phyloP scores from a whole-genome alignment of 2,329 filamentous ascomycete genomes.

The Monosporascus sp. region DNA sequence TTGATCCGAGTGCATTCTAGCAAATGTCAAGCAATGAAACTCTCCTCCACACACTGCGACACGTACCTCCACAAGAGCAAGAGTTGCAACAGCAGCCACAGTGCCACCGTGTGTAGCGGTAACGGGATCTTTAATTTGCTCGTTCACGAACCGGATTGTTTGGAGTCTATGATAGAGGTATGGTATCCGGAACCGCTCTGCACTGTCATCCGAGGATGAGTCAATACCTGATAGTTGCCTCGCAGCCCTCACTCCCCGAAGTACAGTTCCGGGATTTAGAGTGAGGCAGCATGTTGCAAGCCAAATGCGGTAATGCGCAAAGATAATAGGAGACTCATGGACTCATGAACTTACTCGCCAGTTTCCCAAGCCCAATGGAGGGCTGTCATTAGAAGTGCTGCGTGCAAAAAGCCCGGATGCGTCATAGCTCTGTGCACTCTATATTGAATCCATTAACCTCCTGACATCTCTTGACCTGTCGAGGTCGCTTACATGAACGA shows the following conservation, averaged over 20 bases:
- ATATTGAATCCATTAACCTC: constrained; percentile 5
- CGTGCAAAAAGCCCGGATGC: constrained; percentile 41
- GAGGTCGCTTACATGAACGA: constrained; percentile 27
- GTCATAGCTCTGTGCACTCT: constrained; percentile 39
- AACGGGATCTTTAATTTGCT: constrained; percentile 34
- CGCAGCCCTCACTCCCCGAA: neutral
- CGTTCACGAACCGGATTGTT: constrained; percentile 40
- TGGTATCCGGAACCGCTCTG: constrained; percentile 38
- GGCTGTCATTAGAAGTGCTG: constrained; percentile 38
- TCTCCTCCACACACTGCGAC: constrained; percentile 2
- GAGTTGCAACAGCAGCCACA: constrained; percentile 38
- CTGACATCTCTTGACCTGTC: neutral
- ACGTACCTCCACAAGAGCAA: constrained; percentile 39
- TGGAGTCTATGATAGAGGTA: constrained; percentile 43
- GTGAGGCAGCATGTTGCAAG: neutral
- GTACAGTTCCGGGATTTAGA: neutral
- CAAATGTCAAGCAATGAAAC: constrained; percentile 3
- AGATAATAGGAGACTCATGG: too few relatives aligned
- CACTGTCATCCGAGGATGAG: constrained; percentile 5
- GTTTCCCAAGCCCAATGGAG: constrained; percentile 43
- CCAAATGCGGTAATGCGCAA: neutral
- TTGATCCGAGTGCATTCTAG: constrained; percentile 38
- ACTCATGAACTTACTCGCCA: constrained; percentile 24
- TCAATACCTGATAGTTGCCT: neutral
- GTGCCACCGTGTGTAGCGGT: constrained; percentile 35